Evolutionary conservation across 768 basidiomycete species (phyloP), one percentile per base, ranked within the genome.

Genomic region (Tulasnella sp.): DNA sequence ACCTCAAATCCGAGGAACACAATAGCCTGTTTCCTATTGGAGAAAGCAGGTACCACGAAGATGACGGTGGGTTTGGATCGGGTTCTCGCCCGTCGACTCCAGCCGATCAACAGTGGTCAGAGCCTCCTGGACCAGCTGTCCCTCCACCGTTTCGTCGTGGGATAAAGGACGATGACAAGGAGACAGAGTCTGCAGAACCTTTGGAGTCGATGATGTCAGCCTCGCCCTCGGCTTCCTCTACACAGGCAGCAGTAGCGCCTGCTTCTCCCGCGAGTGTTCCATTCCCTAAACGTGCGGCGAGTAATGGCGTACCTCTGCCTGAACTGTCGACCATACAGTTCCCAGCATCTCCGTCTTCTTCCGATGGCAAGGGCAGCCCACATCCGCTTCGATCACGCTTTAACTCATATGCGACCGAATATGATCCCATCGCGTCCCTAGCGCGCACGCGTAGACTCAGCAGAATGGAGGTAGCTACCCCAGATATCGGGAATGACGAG

Each of bases 401-500:
- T 59, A 80, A 79, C 62, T 83, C 85, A 3, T 80, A 84, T 65
- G 82, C 78, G 7, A 62, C 61, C 9, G 89, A 91, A 62, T 80
- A 83, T 46, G 87, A 91, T 48, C 73, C 74, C 3, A 70, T 80
- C 15, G 84, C 87, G 3, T 87, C 87, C 10, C 90, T 90, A 69
- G 84, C 89, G 64, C 79, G 89, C 50, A 92, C 88, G 69, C 81
- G 89, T 46, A 87, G 83, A 7, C 87, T 85, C 60, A 91, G 89
- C 67, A 76, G 86, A 52, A 89, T 24, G 66, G 66, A 50, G 84
- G 87, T 62, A 75, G 70, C 57, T 69, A 81, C 44, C 69, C 69
- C 49, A 5, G 62, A 59, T 29, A 41, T 72, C 30, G 76, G 75
- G 2, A 87, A 91, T 64, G 76, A 83, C 30, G 87, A 85, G 3